Evolutionary conservation across 1,139 yeast genomes (phyloP), one percentile per base, ranked within the genome.

Genomic region (Taphrina confusa): DNA sequence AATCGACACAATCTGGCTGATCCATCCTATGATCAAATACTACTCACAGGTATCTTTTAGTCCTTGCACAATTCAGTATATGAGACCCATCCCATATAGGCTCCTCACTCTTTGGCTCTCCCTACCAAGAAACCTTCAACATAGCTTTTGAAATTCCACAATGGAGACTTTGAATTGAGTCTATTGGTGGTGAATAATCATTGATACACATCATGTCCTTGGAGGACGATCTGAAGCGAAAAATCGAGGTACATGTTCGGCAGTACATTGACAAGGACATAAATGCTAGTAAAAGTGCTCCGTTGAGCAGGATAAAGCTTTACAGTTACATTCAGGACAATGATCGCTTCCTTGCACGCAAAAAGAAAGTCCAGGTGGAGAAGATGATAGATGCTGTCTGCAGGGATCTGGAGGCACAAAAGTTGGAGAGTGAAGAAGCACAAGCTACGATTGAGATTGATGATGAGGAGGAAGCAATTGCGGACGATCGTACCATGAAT

Each of bases 371-470:
- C 18, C 58, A 42, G 28, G 34, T 54, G 12, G 45, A 44, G 12
- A 54, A 54, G 12, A 34, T 46, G 34, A 54, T 54, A 5, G 58
- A 54, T 20, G 34, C 45, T 3, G 58, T 54, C 12, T 54, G 58
- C 34, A 23, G 36, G 8, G 58, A 54, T 5, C 2, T 54, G 25
- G 58, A 54, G 20, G 27, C 30, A n/a, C 51, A 44, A 18, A 42
- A 16, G n/a, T 25, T 37, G 14, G 58, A 34, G 23, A 23, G 28
- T 14, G 49, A 42, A 31, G 33, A 34, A 12, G 30, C 31, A 4
- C 37, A 28, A 14, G 36, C 27, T 4, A 34, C 39, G 2, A 37
- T 51, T 3, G 57, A 37, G 20, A 51, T 37, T 12, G 40, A 40
- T n/a, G 49, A 40, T 14, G 49, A 22, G 22, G 33, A 33, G 16